phyloP scores from a whole-genome alignment of 2,329 filamentous ascomycete species.

The Arthrobotrys entomopaga region DNA sequence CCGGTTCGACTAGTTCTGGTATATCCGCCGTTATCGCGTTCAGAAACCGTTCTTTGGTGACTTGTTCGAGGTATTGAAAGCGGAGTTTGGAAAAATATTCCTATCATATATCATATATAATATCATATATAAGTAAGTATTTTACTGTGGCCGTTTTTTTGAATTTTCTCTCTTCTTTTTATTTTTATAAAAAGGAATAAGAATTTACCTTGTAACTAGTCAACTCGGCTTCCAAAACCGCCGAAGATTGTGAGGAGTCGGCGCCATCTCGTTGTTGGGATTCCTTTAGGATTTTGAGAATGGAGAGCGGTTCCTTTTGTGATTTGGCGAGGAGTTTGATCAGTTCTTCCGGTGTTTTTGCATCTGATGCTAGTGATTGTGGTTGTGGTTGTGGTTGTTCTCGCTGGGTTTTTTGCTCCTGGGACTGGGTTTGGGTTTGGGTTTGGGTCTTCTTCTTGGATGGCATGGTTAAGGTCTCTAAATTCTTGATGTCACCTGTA shows the following conservation, averaged over 20 bases:
- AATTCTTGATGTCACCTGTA: too few relatives aligned
- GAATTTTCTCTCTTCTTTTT: too few relatives aligned
- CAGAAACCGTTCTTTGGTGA: conserved; percentile 98
- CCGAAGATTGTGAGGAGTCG: conserved; percentile 71
- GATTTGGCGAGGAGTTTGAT: conserved; percentile 47
- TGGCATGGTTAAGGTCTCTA: conserved; percentile 35
- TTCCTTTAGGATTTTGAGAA: conserved; percentile 59
- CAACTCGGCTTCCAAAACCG: conserved; percentile 82
- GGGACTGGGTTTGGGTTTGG: too few relatives aligned
- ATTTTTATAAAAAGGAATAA: too few relatives aligned
- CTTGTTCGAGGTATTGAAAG: conserved; percentile 97
- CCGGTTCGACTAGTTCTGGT: conserved; percentile 81
- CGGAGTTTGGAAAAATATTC: conserved; percentile 95
- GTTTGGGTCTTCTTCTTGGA: conserved; percentile 38
- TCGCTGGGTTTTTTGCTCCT: conserved; percentile 16
- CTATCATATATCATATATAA: conserved; percentile 59
- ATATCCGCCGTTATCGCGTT: conserved; percentile 90
- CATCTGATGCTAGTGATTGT: conserved; percentile 29
- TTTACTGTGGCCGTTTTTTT: too few relatives aligned
- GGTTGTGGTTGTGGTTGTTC: conserved; percentile 16
- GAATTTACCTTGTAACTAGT: conserved; percentile 77
- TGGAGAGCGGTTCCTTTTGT: conserved; percentile 46
- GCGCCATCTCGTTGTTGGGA: conserved; percentile 79
- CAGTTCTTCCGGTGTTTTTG: conserved; percentile 47
- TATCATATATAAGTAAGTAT: neutral